These are phyloP conservation scores for Fusarium xyrophilum DNA, from an alignment of 2,329 filamentous ascomycete species.

Conservation along the genomic window DNA sequence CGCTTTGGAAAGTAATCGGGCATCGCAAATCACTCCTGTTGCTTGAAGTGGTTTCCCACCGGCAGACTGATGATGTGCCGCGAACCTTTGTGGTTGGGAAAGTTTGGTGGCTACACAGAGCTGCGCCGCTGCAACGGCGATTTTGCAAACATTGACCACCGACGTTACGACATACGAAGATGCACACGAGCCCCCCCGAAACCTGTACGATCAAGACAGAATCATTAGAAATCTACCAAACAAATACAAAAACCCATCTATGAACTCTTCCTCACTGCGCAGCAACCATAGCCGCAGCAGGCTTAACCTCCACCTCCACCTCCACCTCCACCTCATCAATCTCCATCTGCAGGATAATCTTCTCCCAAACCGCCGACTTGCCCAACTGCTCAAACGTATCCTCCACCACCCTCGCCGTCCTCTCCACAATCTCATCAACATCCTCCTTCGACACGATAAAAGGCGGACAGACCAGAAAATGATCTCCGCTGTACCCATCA, in stretches of 20 bases:
- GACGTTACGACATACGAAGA: accelerated
- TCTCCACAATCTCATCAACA: slow-evolving; percentile 32
- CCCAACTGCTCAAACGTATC: slow-evolving; percentile 29
- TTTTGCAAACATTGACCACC: accelerated
- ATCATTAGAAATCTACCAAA: not conserved
- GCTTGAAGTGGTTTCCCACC: accelerated
- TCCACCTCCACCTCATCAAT: not conserved
- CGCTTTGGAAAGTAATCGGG: accelerated
- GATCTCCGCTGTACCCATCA: slow-evolving; percentile 34
- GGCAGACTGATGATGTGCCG: accelerated
- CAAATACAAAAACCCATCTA: not conserved
- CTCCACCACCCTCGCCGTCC: slow-evolving; percentile 22
- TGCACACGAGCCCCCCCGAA: accelerated
- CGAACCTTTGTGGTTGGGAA: accelerated
- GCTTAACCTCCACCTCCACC: not conserved
- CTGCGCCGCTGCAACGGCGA: not conserved
- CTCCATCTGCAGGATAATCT: slow-evolving; percentile 28
- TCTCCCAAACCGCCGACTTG: slow-evolving; percentile 24
- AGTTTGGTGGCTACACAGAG: accelerated
- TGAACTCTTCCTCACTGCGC: not conserved
- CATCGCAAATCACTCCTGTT: not conserved
- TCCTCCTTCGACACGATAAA: slow-evolving; percentile 27
- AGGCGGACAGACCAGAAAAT: slow-evolving; percentile 32
- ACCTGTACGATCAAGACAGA: accelerated
- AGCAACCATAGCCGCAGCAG: not conserved